Evolutionary conservation across 2,329 filamentous ascomycete genomes (phyloP), one percentile per base, ranked within the genome.

Genomic region (Cercospora citrullina): DNA sequence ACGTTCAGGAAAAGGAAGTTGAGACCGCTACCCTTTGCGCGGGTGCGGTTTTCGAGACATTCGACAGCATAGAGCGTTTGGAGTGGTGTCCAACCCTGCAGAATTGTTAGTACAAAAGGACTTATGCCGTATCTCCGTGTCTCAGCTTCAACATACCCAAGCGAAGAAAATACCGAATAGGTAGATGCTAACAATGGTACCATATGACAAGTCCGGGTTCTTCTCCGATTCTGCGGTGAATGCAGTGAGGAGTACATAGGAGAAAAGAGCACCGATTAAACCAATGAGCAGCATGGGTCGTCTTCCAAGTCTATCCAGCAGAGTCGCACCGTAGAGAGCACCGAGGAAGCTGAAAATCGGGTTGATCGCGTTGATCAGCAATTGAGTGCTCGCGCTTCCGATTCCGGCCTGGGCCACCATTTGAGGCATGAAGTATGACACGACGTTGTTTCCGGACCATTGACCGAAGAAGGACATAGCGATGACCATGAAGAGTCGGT

Each of bases 391-490:
- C 0, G 77, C 75, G 57, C 77, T 72, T 0, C 67, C 74, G 63
- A 81, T 81, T 26, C 79, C 80, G 1, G 78, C 80, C 5, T 78
- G 73, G 71, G 78, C 74, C 58, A 80, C 70, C 79, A 80, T 79
- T 31, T 67, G 74, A 0, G 76, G 73, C 75, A 79, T 75, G 64
- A 77, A 77, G 62, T 76, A 77, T 4, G 53, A 75, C 0, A 80
- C 77, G 6, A 80, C 79, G 26, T 78, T 79, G 72, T 81, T 81
- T 1, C 80, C 80, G 5, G 70, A 75, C 78, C 78, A 80, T 67
- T 82, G 80, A 0, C 80, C 80, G 48, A 81, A 82, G 70, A 80
- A 80, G 0, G 78, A 76, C 79, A 81, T 80, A 10, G 74, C 73
- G 12, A 81, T 79, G 5, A 81, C 79, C 74, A 80, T 77, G 64